A percentile compares a stretch with the other conserved stretches of the same genome.
Evolutionary conservation across 768 basidiomycete species (phyloP).

Genomic region (Lyophyllum semitale): DNA sequence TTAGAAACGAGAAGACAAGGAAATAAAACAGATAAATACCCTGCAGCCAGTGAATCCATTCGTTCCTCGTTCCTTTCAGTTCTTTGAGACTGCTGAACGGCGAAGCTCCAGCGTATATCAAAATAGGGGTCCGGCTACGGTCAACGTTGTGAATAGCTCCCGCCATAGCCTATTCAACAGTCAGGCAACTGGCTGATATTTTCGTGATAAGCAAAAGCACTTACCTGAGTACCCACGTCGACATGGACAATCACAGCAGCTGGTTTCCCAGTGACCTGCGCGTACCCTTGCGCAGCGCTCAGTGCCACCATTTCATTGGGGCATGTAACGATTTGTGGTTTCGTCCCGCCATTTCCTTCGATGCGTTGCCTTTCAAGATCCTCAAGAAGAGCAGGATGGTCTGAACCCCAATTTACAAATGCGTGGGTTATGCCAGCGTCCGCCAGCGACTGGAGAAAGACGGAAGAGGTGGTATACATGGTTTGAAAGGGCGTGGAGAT

Average conservation of each 20-base stretch:
- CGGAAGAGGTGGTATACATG: conserved; percentile 61
- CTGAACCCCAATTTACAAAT: conserved; percentile 79
- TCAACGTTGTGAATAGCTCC: conserved; percentile 77
- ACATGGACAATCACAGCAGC: conserved; percentile 78
- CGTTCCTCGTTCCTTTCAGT: conserved; percentile 64
- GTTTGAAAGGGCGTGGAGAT: conserved; percentile 1
- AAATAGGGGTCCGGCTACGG: conserved; percentile 56
- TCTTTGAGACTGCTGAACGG: conserved; percentile 60
- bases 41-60: conserved; percentile 76
- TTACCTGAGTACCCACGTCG: conserved; percentile 67
- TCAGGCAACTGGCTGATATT: neutral
- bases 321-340: conserved; percentile 60
- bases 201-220: conserved; percentile 9
- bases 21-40: conserved; percentile 33
- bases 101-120: conserved; percentile 75
- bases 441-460: conserved; percentile 57
- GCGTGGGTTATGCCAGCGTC: conserved; percentile 65
- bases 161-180: conserved; percentile 52
- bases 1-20: neutral
- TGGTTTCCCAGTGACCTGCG: conserved; percentile 63
- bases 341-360: conserved; percentile 34
- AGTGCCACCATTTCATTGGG: conserved; percentile 80
- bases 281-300: conserved; percentile 72
- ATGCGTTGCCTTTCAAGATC: conserved; percentile 61
- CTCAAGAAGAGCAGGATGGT: conserved; percentile 72